phyloP scores from a whole-genome alignment of 345 rosid genomes.

The Eucalyptus regnans region DNA sequence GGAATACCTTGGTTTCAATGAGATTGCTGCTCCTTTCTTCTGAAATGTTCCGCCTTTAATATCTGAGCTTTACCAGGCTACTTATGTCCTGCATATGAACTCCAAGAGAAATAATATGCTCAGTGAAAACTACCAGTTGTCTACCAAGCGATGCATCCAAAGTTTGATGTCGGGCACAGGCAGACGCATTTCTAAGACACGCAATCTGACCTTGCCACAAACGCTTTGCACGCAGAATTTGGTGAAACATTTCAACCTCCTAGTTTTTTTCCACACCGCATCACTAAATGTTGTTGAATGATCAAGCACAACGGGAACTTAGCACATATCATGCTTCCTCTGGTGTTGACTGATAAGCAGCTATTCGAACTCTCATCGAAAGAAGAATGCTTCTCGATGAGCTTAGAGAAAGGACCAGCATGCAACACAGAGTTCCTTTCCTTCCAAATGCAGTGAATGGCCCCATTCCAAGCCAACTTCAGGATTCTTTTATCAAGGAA shows the following conservation, averaged over 20 bases:
- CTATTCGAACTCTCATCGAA: too few species aligned
- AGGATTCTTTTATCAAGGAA: too few species aligned
- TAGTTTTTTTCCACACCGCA: background rate
- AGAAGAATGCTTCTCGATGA: too few species aligned
- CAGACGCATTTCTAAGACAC: background rate
- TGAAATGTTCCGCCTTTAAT: background rate
- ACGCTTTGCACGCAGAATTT: background rate
- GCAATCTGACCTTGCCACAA: background rate
- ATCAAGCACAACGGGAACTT: background rate
- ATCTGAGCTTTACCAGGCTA: background rate
- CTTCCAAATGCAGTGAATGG: too few species aligned
- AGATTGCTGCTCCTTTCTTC: background rate
- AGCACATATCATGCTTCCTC: background rate
- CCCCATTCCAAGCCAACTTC: too few species aligned
- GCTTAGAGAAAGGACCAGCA: too few species aligned
- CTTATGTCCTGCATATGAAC: background rate
- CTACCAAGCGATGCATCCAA: accelerated
- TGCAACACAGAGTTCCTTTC: too few species aligned
- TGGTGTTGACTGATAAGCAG: too few species aligned
- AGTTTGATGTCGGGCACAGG: accelerated
- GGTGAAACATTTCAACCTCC: background rate
- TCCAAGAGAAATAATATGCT: background rate
- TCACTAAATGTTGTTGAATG: background rate
- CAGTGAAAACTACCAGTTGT: background rate
- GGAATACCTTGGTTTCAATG: background rate